Base-by-base conservation (phyloP, 2,329 filamentous ascomycete genomes). In the Ustulina deusta region DNA sequence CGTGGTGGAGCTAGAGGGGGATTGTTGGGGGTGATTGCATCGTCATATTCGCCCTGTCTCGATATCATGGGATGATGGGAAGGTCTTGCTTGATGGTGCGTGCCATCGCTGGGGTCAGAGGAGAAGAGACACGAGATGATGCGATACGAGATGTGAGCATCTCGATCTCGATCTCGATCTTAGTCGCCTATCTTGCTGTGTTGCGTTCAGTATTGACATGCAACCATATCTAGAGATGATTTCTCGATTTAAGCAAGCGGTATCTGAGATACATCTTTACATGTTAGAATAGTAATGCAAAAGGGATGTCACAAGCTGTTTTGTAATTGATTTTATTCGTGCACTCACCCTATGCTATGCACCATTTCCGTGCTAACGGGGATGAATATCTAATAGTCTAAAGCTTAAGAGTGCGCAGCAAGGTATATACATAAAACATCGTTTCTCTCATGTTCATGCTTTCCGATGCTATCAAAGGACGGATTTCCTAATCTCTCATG, bases 371-470 rank as follows among this genome's bases (percentile, higher is more conserved):
- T 17, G 11, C 22, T 29, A 32, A 6, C 17, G 38, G 6, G 10
- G 36, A 17, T 42, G n/a, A 42, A 6, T 38, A 55, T 38, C 7
- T 44, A 17, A 25, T 25, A 61, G 49, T n/a, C 17, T 4, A 3
- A 29, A 44, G n/a, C 38, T 9, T 2, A 29, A 29, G 5, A 46
- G 11, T 15, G 11, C 40, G 15, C 29, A 38, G 20, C 25, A 9
- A 20, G 2, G 58, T 59, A 54, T 46, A 64, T 60, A 40, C 29
- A 46, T 38, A 54, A 27, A 34, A 2, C 13, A 17, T 38, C 27
- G 32, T 56, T 13, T 6, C n/a, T 27, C 17, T 32, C 22, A 29
- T 36, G 15, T 13, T 40, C 11, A 3, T n/a, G 6, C 36, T 5
- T 36, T 15, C 10, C 7, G n/a, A 38, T 49, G 29, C 54, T 29